These are phyloP conservation scores for Digitaria exilis DNA, from an alignment of 202 grass and related monocot genomes.

Conservation along the genomic window DNA sequence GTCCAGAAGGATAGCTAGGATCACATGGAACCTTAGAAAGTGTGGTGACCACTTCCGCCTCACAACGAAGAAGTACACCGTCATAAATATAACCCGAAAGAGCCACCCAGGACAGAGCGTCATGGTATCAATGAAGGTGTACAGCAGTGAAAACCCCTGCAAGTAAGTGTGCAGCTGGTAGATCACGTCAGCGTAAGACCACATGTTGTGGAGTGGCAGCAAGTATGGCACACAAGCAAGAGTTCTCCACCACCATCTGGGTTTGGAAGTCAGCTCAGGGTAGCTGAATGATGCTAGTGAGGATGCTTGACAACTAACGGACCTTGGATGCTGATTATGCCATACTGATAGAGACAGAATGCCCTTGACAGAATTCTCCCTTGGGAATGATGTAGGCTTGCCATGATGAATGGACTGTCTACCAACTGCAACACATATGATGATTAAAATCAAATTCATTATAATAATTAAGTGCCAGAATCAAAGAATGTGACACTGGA, in stretches of 20 bases:
- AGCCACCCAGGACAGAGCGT: constrained; percentile 67
- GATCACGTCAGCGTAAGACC: constrained; percentile 68
- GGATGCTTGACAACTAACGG: constrained; percentile 47
- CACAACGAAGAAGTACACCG: constrained; percentile 68
- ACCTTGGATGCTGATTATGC: constrained; percentile 27
- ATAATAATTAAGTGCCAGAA: neutral
- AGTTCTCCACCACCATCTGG: constrained; percentile 82
- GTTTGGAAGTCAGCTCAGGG: constrained; percentile 72
- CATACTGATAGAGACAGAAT: constrained; percentile 5
- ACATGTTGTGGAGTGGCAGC: constrained; percentile 75
- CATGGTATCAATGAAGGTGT: constrained; percentile 75
- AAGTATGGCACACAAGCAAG: constrained; percentile 77
- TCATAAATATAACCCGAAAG: constrained; percentile 59
- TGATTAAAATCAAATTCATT: constrained; percentile 1
- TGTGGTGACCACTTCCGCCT: constrained; percentile 74
- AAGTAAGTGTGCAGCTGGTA: constrained; percentile 74
- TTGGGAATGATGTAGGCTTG: neutral
- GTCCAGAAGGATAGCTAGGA: constrained; percentile 73
- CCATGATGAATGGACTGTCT: constrained; percentile 1
- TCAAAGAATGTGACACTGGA: too few relatives aligned
- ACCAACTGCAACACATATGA: constrained; percentile 10
- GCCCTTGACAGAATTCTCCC: constrained; percentile 21
- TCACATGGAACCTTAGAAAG: constrained; percentile 80
- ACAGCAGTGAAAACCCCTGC: constrained; percentile 61
- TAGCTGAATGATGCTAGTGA: constrained; percentile 53